phyloP scores from a whole-genome alignment of 768 basidiomycete genomes.

The Trametes villosa region DNA sequence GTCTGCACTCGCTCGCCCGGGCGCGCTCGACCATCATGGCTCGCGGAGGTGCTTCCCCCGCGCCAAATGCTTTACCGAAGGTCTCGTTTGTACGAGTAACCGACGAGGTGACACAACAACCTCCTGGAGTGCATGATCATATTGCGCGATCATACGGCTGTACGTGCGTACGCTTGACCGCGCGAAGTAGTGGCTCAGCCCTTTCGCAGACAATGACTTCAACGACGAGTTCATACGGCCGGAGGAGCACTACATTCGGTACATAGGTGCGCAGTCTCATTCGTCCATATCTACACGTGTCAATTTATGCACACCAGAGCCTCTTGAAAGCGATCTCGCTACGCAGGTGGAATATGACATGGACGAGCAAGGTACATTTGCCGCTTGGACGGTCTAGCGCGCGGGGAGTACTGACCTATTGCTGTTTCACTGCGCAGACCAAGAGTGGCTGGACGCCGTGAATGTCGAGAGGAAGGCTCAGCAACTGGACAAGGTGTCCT shows the following conservation, averaged over 20 bases:
- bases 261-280: conserved; percentile 66
- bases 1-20: neutral
- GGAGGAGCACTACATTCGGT: conserved; percentile 88
- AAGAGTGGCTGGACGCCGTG: conserved; percentile 89
- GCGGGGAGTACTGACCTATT: neutral
- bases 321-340: conserved; percentile 89
- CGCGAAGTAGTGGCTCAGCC: neutral
- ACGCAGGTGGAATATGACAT: conserved; percentile 98
- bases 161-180: conserved; percentile 41
- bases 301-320: conserved; percentile 57
- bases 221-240: conserved; percentile 51
- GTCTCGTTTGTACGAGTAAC: conserved; percentile 69
- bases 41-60: conserved; percentile 43
- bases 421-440: conserved; percentile 55
- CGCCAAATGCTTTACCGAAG: conserved; percentile 55
- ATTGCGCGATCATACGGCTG: conserved; percentile 76
- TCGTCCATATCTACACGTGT: neutral
- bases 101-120: conserved; percentile 63
- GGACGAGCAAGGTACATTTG: conserved; percentile 89
- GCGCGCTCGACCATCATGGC: conserved; percentile 36
- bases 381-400: neutral
- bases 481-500: conserved; percentile 68
- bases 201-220: conserved; percentile 61
- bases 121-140: conserved; percentile 64
- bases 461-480: conserved; percentile 84